These are phyloP conservation scores for Oxyria digyna DNA, from an alignment of 148 eudicot species.

Conservation along the genomic window DNA sequence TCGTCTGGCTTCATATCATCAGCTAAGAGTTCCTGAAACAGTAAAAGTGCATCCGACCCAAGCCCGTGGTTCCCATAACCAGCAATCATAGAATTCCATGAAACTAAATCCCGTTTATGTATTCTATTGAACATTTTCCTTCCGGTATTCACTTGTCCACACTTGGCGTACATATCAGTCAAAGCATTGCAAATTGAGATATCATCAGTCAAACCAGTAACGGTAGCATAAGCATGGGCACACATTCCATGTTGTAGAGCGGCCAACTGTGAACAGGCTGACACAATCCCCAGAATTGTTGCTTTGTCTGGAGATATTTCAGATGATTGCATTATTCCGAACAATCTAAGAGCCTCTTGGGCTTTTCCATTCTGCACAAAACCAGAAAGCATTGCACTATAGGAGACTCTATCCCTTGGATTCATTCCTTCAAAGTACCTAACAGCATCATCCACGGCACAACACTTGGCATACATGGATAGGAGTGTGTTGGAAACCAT, in stretches of 20 bases:
- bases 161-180: slow-evolving; percentile 82
- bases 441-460: slow-evolving; percentile 40
- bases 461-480: slow-evolving; percentile 88
- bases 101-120: slow-evolving; percentile 45
- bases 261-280: slow-evolving; percentile 75
- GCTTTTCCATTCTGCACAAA: slow-evolving; percentile 61
- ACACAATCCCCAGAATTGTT: slow-evolving; percentile 66
- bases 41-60: slow-evolving; percentile 48
- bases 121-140: slow-evolving; percentile 45
- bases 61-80: slow-evolving; percentile 86
- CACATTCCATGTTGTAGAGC: slow-evolving; percentile 49
- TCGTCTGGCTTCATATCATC: slow-evolving; percentile 44
- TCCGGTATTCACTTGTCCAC: slow-evolving; percentile 59
- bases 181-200: slow-evolving; percentile 68
- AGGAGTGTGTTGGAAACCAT: slow-evolving; percentile 61
- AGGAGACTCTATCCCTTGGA: slow-evolving; percentile 57
- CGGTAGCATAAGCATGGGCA: slow-evolving; percentile 53
- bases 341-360: slow-evolving; percentile 41
- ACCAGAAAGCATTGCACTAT: slow-evolving; percentile 70
- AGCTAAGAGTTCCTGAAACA: slow-evolving; percentile 44
- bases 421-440: slow-evolving; percentile 50
- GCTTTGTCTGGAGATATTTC: slow-evolving; percentile 51
- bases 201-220: slow-evolving; percentile 44
- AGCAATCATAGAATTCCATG: slow-evolving; percentile 85
- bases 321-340: slow-evolving; percentile 44